Conservation (phyloP, 2,329 filamentous ascomycete species). For the Elsinoe fawcettii region DNA sequence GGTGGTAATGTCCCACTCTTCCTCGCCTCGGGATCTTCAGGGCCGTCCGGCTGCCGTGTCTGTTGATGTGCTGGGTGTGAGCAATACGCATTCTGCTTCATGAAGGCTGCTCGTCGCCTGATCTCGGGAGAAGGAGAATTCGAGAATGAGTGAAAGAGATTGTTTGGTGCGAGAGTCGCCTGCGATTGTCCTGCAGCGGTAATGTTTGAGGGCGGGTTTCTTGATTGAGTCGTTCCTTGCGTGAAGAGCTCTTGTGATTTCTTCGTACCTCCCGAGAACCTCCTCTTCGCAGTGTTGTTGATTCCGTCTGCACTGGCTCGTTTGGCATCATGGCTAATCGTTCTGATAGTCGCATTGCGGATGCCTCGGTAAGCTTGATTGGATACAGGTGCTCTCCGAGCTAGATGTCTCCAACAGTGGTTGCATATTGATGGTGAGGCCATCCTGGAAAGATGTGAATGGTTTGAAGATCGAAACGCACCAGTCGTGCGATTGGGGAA, state of each 20-base stretch:
- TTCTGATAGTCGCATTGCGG: neutral
- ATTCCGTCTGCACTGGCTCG: neutral
- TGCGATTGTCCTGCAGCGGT: constrained; percentile 23
- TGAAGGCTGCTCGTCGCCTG: constrained; percentile 77
- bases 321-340: neutral
- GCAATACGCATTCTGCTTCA: constrained; percentile 87
- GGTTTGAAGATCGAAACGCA: constrained; percentile 77
- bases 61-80: constrained; percentile 81
- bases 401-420: neutral
- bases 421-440: constrained; percentile 1
- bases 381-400: neutral
- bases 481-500: constrained; percentile 74
- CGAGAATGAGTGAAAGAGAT: constrained; percentile 90
- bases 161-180: constrained; percentile 56
- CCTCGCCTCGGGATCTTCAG: constrained; percentile 55
- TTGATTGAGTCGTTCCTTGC: neutral
- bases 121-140: constrained; percentile 84
- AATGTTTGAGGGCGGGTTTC: neutral
- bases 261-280: neutral
- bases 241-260: neutral
- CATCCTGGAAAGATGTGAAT: constrained; percentile 84
- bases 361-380: neutral
- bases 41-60: constrained; percentile 59
- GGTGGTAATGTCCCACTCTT: constrained; percentile 58
- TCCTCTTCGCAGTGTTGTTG: neutral